Base-by-base conservation (phyloP, 345 rosid genomes). In the Ceriops decandra region DNA sequence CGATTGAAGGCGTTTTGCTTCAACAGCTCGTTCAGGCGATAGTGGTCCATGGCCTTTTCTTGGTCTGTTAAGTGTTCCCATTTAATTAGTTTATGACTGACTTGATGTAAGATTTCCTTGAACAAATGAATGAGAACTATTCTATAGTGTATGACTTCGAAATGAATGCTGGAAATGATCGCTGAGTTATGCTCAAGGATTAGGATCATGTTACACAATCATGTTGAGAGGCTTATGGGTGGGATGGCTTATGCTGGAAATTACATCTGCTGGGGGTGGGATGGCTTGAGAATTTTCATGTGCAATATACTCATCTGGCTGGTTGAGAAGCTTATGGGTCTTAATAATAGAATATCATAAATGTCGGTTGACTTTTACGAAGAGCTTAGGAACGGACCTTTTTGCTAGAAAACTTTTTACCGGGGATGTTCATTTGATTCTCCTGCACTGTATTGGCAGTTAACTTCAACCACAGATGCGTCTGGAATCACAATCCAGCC, bases 11-110 rank as follows among this genome's bases (percentile, higher is more conserved):
- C 42, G 95, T 88, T 46, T 67, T 88, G 73, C 84, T 88, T 81
- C 95, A 88, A 72, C 91, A 88, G 76, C 82, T 88, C 9, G 79
- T 81, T 62, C 95, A 86, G 69, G 89, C 87, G 5, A 74, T 82
- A 0, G 80, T 84, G 68, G 90, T 87, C 64, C 88, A 88, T 66
- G 73, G 62, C 11, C 85, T 88, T 75, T 88, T 88, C 63, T 58
- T 79, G 87, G 88, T 88, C 49, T 70, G 88, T 81, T 7, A 57
- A 2, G 52, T 46, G 1, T 24, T 36, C 59, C 24, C 24, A 24
- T 22, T 68, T 53, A 22, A 38, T 36, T 20, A 9, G 7, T 27
- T 70, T 36, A 27, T 61, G 15, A 16, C 52, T 64, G 5, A 24
- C 60, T 38, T 24, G 61, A 9, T 20, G 5, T 64, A 19, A 52